Conservation (phyloP, 768 basidiomycete genomes). For the Chalciporus pseudorubinellus region DNA sequence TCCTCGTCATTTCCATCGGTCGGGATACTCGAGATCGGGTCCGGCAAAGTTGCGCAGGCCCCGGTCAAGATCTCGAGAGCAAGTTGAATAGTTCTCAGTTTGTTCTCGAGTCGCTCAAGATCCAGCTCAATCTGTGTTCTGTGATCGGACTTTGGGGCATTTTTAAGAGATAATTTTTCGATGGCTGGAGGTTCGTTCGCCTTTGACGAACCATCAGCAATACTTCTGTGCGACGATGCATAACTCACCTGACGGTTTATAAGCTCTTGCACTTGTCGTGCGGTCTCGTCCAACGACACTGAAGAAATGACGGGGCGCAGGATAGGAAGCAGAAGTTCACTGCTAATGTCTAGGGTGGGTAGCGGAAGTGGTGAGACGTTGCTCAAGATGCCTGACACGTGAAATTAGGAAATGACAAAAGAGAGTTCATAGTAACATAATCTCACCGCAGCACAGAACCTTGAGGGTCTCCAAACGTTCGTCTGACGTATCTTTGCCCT, state of each 20-base stretch:
- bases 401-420: neutral
- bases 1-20: constrained; percentile 34
- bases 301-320: constrained; percentile 65
- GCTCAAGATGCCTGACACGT: constrained; percentile 59
- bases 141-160: constrained; percentile 74
- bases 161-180: constrained; percentile 59
- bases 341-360: constrained; percentile 67
- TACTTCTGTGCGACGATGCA: neutral
- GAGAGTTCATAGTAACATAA: neutral
- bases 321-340: constrained; percentile 67
- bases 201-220: constrained; percentile 29
- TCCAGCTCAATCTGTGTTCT: constrained; percentile 64
- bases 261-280: constrained; percentile 50
- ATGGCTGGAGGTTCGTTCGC: constrained; percentile 46
- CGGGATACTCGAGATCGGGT: constrained; percentile 50
- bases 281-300: constrained; percentile 50
- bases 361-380: constrained; percentile 77
- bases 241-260: constrained; percentile 48
- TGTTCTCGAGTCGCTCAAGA: constrained; percentile 70
- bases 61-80: constrained; percentile 88
- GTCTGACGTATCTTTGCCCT: constrained; percentile 44
- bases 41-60: constrained; percentile 83
- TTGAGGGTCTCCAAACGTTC: constrained; percentile 52
- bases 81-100: constrained; percentile 70
- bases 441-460: constrained; percentile 68